Evolutionary conservation across 768 basidiomycete genomes (phyloP).

Genomic region (Hygrophorus pudorinus): DNA sequence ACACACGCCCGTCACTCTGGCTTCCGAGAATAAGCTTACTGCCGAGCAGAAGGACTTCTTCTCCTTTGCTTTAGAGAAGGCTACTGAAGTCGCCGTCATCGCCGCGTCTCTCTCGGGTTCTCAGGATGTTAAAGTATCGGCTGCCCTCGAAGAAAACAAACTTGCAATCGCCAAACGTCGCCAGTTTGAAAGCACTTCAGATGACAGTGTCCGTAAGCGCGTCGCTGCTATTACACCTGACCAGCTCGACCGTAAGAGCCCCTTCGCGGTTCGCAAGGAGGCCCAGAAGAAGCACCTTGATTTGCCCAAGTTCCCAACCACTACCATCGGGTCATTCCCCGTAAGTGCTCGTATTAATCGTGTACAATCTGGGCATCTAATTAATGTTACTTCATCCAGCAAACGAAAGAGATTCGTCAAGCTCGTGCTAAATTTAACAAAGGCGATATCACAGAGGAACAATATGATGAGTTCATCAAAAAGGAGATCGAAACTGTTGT

Average conservation of each 20-base stretch:
- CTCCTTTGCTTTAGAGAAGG: conserved; percentile 97
- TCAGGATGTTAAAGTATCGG: conserved; percentile 59
- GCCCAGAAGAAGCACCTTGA: conserved; percentile 82
- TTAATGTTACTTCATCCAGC: conserved; percentile 30
- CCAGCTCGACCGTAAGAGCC: conserved; percentile 78
- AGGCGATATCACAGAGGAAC: conserved; percentile 70
- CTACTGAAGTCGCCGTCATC: conserved; percentile 77
- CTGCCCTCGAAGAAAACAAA: conserved; percentile 83
- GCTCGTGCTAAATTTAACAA: conserved; percentile 95
- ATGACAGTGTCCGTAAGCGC: conserved; percentile 91
- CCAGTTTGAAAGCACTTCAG: conserved; percentile 86
- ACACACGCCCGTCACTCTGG: conserved; percentile 95
- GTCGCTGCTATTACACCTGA: conserved; percentile 85
- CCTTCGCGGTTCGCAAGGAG: conserved; percentile 80
- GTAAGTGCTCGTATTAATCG: conserved; percentile 28
- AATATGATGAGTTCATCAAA: conserved; percentile 98
- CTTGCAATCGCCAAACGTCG: conserved; percentile 88
- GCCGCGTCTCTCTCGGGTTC: conserved; percentile 81
- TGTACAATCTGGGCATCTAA: conserved; percentile 5
- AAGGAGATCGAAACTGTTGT: conserved; percentile 93
- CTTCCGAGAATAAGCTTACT: conserved; percentile 85
- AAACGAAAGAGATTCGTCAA: conserved; percentile 98
- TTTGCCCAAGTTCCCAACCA: conserved; percentile 96
- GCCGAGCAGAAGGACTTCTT: conserved; percentile 93
- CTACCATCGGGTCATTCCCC: conserved; percentile 98